Conservation (phyloP, 192 early-diverging fungal genomes). For the Obelidium mucronatum region DNA sequence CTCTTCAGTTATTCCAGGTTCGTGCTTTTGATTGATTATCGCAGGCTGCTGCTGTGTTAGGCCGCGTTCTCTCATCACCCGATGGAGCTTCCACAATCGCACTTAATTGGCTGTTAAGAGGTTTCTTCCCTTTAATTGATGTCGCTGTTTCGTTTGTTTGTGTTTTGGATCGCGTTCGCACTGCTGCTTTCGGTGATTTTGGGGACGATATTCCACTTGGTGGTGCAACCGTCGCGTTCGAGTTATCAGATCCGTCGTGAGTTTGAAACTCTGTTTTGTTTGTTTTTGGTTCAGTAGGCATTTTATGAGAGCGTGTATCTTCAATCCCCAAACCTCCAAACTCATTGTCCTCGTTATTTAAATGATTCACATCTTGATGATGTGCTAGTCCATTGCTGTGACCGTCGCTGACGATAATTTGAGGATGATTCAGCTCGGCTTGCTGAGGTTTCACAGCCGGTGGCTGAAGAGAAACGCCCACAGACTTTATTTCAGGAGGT, state of each 20-base stretch:
- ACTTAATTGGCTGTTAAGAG: constrained; percentile 18
- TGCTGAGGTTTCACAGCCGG: constrained; percentile 28
- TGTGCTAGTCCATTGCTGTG: neutral
- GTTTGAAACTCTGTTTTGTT: neutral
- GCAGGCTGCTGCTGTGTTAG: neutral
- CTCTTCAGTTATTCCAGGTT: neutral
- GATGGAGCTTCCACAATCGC: constrained; percentile 18
- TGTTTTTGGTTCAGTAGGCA: no score
- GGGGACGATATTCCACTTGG: no score
- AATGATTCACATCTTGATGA: neutral
- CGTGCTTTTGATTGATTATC: neutral
- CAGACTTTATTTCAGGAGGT: constrained; percentile 30
- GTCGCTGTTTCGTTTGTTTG: constrained; percentile 1
- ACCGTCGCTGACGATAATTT: neutral
- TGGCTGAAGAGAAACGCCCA: constrained; percentile 31
- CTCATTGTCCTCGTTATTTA: neutral
- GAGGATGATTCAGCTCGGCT: constrained; percentile 20
- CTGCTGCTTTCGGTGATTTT: no score
- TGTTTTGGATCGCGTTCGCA: neutral
- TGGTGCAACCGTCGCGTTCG: neutral
- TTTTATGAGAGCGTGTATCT: no score
- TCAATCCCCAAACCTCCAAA: neutral
- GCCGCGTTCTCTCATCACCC: constrained; percentile 24
- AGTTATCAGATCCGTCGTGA: neutral
- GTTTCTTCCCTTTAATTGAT: neutral